A percentile compares a stretch with the other conserved stretches of the same genome.
phyloP scores from a whole-genome alignment of 345 rosid genomes.

The Eutrema japonicum region DNA sequence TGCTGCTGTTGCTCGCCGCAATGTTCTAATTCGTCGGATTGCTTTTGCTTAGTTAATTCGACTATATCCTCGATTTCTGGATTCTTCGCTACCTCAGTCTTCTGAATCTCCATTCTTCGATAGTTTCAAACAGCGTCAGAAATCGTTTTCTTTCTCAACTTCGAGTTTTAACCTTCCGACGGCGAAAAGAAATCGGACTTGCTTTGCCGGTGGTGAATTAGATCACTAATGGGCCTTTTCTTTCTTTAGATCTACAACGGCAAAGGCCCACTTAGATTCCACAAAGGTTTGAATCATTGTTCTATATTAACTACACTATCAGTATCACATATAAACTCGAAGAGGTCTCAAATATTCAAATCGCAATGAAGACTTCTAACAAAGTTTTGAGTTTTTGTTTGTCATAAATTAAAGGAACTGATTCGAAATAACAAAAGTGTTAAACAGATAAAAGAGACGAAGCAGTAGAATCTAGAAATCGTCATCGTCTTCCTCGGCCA shows the following conservation, averaged over 20 bases:
- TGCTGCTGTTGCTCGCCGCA: slow-evolving; percentile 29
- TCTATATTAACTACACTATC: neutral
- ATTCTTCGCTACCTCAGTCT: slow-evolving; percentile 9
- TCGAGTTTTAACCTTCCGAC: slow-evolving; percentile 30
- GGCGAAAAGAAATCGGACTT: slow-evolving; percentile 18
- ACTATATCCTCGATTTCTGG: slow-evolving; percentile 18
- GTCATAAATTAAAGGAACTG: neutral
- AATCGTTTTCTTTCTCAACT: neutral
- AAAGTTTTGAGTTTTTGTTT: neutral
- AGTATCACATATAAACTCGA: neutral
- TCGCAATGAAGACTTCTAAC: neutral
- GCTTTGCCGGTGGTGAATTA: neutral
- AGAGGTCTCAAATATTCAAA: neutral
- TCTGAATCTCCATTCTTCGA: slow-evolving; percentile 38
- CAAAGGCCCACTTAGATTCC: slow-evolving; percentile 22
- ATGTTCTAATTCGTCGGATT: slow-evolving; percentile 25
- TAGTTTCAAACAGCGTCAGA: slow-evolving; percentile 5
- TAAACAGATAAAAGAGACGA: neutral
- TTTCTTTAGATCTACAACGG: neutral
- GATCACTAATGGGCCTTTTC: slow-evolving; percentile 6
- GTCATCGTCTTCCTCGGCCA: slow-evolving; percentile 92
- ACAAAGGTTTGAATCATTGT: neutral
- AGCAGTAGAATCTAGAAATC: slow-evolving; percentile 52
- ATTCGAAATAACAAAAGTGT: neutral
- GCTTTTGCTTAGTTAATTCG: slow-evolving; percentile 5